Evolutionary conservation across 75 land plant genomes (phyloP), one percentile per base, ranked within the genome.

Genomic region (Sequoiadendron giganteum): DNA sequence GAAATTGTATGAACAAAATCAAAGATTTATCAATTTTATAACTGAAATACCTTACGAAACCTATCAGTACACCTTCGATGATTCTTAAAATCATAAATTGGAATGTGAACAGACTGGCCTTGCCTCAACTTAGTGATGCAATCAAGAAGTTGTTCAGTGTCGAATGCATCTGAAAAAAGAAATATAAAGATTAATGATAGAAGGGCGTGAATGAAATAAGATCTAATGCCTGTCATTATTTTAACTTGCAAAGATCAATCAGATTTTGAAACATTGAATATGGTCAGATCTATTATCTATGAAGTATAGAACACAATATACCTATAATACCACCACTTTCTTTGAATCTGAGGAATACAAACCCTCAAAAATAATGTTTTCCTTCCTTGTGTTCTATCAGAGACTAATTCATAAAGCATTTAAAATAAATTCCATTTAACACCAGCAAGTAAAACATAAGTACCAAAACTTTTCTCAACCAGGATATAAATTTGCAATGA

Each of bases 91-190:
- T 97, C 99, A 90, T 97, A 97, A 11, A 96, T 91, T 36, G 99
- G 99, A 85, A 97, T 93, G 55, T 96, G 93, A 42, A 92, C 94
- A 70, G 97, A 87, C 13, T 93, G 90, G 16, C 95, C 92, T 85
- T 81, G 38, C 58, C 87, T 93, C 72, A 97, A 93, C 87, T 92
- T 89, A 38, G 79, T 87, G 72, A 94, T 58, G 82, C 99, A 96
- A 6, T 95, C 95, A 73, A 97, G 85, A 48, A 97, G 99, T 87
- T 97, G 99, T 85, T 98, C 99, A 19, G 99, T 97, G 87, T 97
- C 99, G 92, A 97, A 97, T 40, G 99, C 97, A 92, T 97, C 99
- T 97, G 86, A 65, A 92, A 56, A 79, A 14, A 89, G 70, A 70
- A 38, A 30, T 16, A 55, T 39, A 16, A 87, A 34, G 9, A 80